A percentile compares a stretch with the other conserved stretches of the same genome.
These are phyloP conservation scores for Warburgia ugandensis DNA, from an alignment of 164 flowering plant species.

Conservation along the genomic window DNA sequence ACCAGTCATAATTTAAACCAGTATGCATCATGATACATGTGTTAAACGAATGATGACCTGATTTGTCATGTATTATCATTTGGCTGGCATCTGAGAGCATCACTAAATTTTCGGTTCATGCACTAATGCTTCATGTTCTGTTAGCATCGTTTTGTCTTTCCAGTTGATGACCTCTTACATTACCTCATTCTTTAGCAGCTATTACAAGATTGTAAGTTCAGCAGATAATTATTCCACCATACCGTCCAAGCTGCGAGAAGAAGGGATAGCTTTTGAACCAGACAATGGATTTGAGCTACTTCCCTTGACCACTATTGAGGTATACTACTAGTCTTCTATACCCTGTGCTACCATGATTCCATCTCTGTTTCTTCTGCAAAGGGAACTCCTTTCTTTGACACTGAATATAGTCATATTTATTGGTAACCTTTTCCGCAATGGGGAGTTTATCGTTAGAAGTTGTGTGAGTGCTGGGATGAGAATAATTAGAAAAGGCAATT, in stretches of 20 bases:
- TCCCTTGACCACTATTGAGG: slow-evolving; percentile 72
- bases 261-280: slow-evolving; percentile 71
- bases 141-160: background rate
- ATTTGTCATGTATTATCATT: no score
- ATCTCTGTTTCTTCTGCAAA: background rate
- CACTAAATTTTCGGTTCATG: no score
- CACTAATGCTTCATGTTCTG: background rate
- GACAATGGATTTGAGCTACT: slow-evolving; percentile 88
- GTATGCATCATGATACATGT: no score
- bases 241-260: slow-evolving; percentile 66
- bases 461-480: no score
- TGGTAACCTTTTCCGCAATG: no score
- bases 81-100: no score
- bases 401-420: no score
- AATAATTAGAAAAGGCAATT: no score
- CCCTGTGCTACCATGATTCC: background rate
- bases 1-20: no score
- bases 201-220: slow-evolving; percentile 68
- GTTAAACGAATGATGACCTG: no score
- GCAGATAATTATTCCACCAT: slow-evolving; percentile 54
- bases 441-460: no score
- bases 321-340: slow-evolving; percentile 14
- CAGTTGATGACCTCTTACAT: background rate
- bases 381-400: no score
- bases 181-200: slow-evolving; percentile 22